These are phyloP conservation scores for Cylindrotheca closterium DNA, from an alignment of 108 stramenopile genomes.

Conservation along the genomic window DNA sequence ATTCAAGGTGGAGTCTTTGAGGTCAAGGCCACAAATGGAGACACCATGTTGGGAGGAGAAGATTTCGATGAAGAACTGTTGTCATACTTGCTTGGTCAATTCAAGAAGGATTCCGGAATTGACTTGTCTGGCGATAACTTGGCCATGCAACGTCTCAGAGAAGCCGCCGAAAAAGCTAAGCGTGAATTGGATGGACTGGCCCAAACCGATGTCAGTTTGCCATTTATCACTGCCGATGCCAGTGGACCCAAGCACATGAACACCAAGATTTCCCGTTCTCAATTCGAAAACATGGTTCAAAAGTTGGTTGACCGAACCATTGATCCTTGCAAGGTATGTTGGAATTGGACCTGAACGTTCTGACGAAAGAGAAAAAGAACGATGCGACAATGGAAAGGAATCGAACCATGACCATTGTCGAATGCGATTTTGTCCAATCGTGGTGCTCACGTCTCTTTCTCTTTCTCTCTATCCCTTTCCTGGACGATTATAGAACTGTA, in stretches of 20 bases:
- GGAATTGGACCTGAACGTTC: neutral
- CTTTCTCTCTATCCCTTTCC: neutral
- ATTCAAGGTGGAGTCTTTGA: conserved; percentile 99
- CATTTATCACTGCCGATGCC: conserved; percentile 99
- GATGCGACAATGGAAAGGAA: neutral
- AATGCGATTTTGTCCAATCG: neutral
- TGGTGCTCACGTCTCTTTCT: neutral
- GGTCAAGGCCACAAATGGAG: conserved; percentile 99
- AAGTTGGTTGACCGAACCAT: conserved; percentile 90
- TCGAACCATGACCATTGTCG: too few species aligned
- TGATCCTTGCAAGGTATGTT: conserved; percentile 91
- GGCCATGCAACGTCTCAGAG: conserved; percentile 98
- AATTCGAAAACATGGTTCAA: conserved; percentile 97
- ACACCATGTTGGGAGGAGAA: conserved; percentile 99
- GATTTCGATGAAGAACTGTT: conserved; percentile 98
- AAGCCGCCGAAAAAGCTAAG: conserved; percentile 99
- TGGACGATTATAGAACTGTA: conserved; percentile 61
- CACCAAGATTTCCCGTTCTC: conserved; percentile 88
- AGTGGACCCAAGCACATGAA: conserved; percentile 99
- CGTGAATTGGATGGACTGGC: conserved; percentile 99
- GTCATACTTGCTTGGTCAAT: conserved; percentile 86
- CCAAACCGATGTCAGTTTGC: conserved; percentile 97
- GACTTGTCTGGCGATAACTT: conserved; percentile 86
- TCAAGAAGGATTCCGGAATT: conserved; percentile 97
- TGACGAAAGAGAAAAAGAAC: neutral